Percentiles rank a stretch among this genome's conserved stretches.
Conservation (phyloP, 768 basidiomycete genomes). For the Leccinellum luteum region DNA sequence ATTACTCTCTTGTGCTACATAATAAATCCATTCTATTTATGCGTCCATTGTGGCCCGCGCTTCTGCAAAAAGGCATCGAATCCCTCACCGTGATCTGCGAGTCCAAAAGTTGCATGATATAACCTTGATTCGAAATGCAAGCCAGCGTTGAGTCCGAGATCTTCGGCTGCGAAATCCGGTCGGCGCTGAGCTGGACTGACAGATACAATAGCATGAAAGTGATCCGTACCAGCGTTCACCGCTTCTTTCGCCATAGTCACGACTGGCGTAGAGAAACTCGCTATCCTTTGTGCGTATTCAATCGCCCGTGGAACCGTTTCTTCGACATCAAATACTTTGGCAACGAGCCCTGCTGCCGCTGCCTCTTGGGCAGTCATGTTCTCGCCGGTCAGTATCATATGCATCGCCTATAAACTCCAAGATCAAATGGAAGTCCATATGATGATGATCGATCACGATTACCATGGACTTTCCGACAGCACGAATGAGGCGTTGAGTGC, state of each 20-base stretch:
- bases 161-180: slow-evolving; percentile 35
- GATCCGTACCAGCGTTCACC: slow-evolving; percentile 40
- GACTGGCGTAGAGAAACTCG: slow-evolving; percentile 30
- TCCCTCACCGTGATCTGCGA: slow-evolving; percentile 44
- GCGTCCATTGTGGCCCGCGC: slow-evolving; percentile 41
- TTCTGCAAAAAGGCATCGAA: slow-evolving; percentile 50
- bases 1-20: neutral
- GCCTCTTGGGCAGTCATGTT: slow-evolving; percentile 47
- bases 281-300: slow-evolving; percentile 36
- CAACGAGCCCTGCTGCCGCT: slow-evolving; percentile 45
- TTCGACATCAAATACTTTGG: slow-evolving; percentile 38
- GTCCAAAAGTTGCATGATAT: slow-evolving; percentile 52
- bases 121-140: slow-evolving; percentile 45
- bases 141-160: slow-evolving; percentile 44
- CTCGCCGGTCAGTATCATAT: slow-evolving; percentile 51
- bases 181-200: neutral
- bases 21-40: slow-evolving; percentile 31
- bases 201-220: neutral
- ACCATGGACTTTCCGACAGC: slow-evolving; percentile 77
- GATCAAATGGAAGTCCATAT: neutral
- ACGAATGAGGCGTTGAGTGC: slow-evolving; percentile 84
- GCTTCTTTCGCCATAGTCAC: slow-evolving; percentile 48
- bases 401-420: slow-evolving; percentile 42
- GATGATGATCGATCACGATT: neutral
- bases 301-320: slow-evolving; percentile 45